Conservation (phyloP, 768 basidiomycete genomes). For the Tylopilus sp. region DNA sequence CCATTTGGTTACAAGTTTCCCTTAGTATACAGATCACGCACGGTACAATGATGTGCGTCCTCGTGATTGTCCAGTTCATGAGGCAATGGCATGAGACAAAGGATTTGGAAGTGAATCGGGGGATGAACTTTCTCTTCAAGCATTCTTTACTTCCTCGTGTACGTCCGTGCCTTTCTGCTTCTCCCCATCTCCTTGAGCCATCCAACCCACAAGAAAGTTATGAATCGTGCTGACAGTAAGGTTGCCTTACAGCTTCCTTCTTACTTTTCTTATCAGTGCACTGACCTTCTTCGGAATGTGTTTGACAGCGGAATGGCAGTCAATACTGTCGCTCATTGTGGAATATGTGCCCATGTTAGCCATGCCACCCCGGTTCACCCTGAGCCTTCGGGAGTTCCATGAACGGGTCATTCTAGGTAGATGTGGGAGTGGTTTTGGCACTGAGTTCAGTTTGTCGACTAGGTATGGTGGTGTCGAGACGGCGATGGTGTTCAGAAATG, state of each 20-base stretch:
- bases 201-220: not conserved
- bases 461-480: too few relatives aligned
- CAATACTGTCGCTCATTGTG: not conserved
- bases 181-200: not conserved
- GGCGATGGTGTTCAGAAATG: too few relatives aligned
- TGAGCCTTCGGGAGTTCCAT: not conserved
- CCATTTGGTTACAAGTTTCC: too few relatives aligned
- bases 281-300: not conserved
- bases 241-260: not conserved
- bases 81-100: too few relatives aligned
- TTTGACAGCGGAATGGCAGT: not conserved
- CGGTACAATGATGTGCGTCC: too few relatives aligned
- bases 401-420: not conserved
- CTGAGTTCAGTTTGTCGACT: too few relatives aligned
- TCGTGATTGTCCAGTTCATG: too few relatives aligned
- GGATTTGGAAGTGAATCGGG: too few relatives aligned
- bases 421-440: too few relatives aligned
- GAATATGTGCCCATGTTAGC: not conserved
- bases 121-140: too few relatives aligned
- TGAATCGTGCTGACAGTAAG: not conserved
- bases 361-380: not conserved
- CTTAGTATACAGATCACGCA: too few relatives aligned
- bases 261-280: not conserved
- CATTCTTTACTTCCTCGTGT: too few relatives aligned
- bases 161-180: not conserved